Conservation (phyloP, 2,329 filamentous ascomycete genomes). For the Pezicula neosporulosa region DNA sequence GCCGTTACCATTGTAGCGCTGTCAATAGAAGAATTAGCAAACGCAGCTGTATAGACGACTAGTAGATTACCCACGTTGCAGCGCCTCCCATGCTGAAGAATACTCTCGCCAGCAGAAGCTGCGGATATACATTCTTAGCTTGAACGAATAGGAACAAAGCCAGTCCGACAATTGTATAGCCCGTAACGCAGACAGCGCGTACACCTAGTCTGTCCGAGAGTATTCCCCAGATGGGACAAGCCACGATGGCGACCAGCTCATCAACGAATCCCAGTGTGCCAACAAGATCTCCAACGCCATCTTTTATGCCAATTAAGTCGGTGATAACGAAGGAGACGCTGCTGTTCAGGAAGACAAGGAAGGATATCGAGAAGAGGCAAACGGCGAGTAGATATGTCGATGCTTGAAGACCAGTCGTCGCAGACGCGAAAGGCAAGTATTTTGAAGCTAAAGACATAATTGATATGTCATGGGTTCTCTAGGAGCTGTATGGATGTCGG, state of each 20-base stretch:
- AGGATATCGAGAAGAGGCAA: constrained; percentile 82
- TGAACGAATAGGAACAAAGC: constrained; percentile 80
- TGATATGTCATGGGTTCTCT: background rate
- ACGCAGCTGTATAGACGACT: constrained; percentile 4
- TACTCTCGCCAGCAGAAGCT: constrained; percentile 78
- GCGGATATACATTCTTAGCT: constrained; percentile 82
- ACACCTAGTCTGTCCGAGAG: constrained; percentile 76
- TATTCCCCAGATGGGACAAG: constrained; percentile 77
- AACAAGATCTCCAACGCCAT: constrained; percentile 74
- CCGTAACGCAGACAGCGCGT: constrained; percentile 67
- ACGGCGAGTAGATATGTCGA: constrained; percentile 76
- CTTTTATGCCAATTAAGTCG: constrained; percentile 71
- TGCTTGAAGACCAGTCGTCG: constrained; percentile 60
- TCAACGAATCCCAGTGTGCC: constrained; percentile 84
- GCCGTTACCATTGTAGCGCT: constrained; percentile 95
- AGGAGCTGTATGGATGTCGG: too few relatives aligned
- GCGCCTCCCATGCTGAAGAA: constrained; percentile 89
- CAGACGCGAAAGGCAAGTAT: constrained; percentile 50
- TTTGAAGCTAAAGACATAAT: constrained; percentile 16
- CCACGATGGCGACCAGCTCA: constrained; percentile 76
- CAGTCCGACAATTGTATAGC: constrained; percentile 78
- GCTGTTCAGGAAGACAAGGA: constrained; percentile 86
- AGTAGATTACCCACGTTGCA: constrained; percentile 60
- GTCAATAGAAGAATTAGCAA: constrained; percentile 3
- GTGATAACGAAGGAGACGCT: constrained; percentile 82